Evolutionary conservation across 768 basidiomycete genomes (phyloP).

Genomic region (Tulasnella sp.): DNA sequence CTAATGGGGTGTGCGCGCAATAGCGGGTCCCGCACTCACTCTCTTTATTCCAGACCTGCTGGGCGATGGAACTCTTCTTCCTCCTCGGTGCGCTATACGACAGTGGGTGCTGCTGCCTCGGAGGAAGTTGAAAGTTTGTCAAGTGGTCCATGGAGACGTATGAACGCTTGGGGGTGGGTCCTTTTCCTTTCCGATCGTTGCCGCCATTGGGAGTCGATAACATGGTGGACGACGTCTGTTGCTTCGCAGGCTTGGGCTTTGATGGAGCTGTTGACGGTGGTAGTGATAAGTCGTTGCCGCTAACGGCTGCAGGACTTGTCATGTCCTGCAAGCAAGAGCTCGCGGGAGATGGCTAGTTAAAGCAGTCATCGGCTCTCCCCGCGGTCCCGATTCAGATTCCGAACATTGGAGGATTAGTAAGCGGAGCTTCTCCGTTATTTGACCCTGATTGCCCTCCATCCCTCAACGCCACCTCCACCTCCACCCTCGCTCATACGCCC

Average conservation of each 20-base stretch:
- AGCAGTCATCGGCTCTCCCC: conserved; percentile 10
- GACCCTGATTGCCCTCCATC: neutral
- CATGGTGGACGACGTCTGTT: neutral
- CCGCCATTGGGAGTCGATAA: neutral
- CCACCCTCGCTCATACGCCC: neutral
- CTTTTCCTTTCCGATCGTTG: conserved; percentile 10
- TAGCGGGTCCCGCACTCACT: conserved; percentile 52
- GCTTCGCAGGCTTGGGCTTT: neutral
- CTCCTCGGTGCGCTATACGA: conserved; percentile 61
- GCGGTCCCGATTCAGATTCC: neutral
- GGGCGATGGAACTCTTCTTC: conserved; percentile 62
- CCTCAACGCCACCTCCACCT: neutral
- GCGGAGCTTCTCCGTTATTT: neutral
- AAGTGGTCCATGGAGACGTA: conserved; percentile 60
- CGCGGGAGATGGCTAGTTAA: neutral
- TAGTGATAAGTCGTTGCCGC: neutral
- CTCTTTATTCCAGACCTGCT: conserved; percentile 84
- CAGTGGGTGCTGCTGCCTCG: conserved; percentile 61
- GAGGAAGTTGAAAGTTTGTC: conserved; percentile 90
- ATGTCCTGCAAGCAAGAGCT: conserved; percentile 6
- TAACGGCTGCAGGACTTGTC: neutral
- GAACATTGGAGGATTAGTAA: neutral
- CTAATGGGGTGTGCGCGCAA: neutral
- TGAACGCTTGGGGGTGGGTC: conserved; percentile 14
- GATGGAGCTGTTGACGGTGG: neutral